These are phyloP conservation scores for Globisporangium mamillatum DNA, from an alignment of 352 stramenopile species.

Conservation along the genomic window DNA sequence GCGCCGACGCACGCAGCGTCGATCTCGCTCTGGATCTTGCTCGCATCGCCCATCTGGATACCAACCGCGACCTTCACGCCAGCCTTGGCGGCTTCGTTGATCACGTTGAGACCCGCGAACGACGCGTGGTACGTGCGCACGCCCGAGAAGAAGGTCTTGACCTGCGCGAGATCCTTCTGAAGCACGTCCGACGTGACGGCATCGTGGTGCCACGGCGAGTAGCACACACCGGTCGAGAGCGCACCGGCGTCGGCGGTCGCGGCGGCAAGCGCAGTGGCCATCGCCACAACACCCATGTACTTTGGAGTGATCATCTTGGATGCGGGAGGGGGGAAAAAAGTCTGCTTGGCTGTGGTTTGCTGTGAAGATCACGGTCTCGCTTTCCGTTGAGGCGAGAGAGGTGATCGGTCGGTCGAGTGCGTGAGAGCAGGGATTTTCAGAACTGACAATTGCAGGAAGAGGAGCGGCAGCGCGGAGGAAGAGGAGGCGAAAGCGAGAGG, in stretches of 20 bases:
- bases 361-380: background rate
- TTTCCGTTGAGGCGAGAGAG: background rate
- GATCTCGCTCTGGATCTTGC: conserved; percentile 45
- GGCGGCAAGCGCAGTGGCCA: conserved; percentile 4
- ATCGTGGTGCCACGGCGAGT: conserved; percentile 38
- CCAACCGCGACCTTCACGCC: conserved; percentile 59
- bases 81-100: conserved; percentile 33
- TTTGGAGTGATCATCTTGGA: conserved; percentile 16
- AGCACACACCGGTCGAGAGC: conserved; percentile 43
- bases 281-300: conserved; percentile 14
- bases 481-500: background rate
- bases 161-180: conserved; percentile 27
- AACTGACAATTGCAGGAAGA: background rate
- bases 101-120: conserved; percentile 49
- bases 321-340: no score
- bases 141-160: conserved; percentile 29
- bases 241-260: conserved; percentile 18
- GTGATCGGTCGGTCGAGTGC: no score
- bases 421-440: background rate
- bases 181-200: conserved; percentile 33
- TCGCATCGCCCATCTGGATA: conserved; percentile 55
- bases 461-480: background rate
- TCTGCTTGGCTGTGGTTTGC: background rate
- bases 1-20: conserved; percentile 55
- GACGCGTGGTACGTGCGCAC: conserved; percentile 71